These are phyloP conservation scores for Boechera retrofracta DNA, from an alignment of 345 rosid genomes.

Conservation along the genomic window DNA sequence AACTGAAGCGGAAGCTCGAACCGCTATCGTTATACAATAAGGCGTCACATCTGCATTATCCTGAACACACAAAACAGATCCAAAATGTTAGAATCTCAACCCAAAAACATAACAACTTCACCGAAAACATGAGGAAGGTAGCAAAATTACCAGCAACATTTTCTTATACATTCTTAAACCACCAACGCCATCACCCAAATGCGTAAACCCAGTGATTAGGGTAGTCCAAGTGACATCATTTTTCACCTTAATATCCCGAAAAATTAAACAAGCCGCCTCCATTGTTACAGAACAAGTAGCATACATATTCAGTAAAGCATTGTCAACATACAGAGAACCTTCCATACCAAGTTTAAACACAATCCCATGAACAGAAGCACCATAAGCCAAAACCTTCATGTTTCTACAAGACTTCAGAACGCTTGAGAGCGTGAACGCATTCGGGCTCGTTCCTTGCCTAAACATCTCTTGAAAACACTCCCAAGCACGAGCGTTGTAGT, in stretches of 20 bases:
- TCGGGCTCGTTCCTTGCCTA: constrained; percentile 52
- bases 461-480: constrained; percentile 65
- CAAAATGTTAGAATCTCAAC: constrained; percentile 12
- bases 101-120: neutral
- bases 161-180: constrained; percentile 67
- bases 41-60: constrained; percentile 66
- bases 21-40: constrained; percentile 75
- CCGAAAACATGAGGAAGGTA: neutral
- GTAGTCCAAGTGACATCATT: constrained; percentile 85
- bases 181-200: constrained; percentile 64
- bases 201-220: constrained; percentile 80
- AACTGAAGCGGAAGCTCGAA: constrained; percentile 79
- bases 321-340: constrained; percentile 68
- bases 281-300: constrained; percentile 64
- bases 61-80: constrained; percentile 48
- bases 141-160: constrained; percentile 65
- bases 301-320: constrained; percentile 76
- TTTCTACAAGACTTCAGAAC: constrained; percentile 78
- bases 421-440: constrained; percentile 70
- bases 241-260: constrained; percentile 56
- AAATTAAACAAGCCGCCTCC: constrained; percentile 66
- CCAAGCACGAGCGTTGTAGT: constrained; percentile 57
- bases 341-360: constrained; percentile 65
- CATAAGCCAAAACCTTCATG: constrained; percentile 57
- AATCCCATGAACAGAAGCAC: constrained; percentile 68